Base-by-base conservation (phyloP, 2,329 filamentous ascomycete species). In the Pseudocercospora crystallina region DNA sequence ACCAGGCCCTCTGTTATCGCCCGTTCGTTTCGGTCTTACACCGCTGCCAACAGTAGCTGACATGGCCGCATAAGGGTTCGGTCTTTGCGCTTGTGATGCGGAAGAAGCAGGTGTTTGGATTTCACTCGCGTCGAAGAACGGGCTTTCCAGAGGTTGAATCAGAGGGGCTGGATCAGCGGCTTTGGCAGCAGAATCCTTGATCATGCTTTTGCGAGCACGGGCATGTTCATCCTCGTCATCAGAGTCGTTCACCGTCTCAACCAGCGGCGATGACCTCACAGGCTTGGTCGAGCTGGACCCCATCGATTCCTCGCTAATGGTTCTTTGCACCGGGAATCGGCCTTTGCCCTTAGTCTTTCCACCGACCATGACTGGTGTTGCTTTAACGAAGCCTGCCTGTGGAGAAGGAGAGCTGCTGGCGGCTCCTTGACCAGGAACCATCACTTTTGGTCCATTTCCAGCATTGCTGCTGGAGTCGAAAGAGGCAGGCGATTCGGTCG, bases 341-440 rank as follows among this genome's bases (percentile, higher is more conserved):
- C 61, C 62, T 48, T 67, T 66, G 51, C 53, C 44, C 43, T 64
- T 61, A 52, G 71, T 72, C 20, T 26, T 26, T 10, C 30, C 36
- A 30, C 67, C 71, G 43, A 78, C 71, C 38, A 71, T 75, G 45
- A 78, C 67, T 8, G 74, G 70, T 43, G 68, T 72, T n/a, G 75
- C 72, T 43, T 72, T 73, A 35, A 69, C 74, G 14, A 73, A 69
- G 7, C 45, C 47, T n/a, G 39, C 47, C 65, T 10, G 69, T 68
- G 54, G 68, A 64, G 44, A 65, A 29, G 43, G 61, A 2, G 70
- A 67, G 51, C 68, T 69, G 26, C 61, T 48, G 9, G 61, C 58
- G 5, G 64, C 57, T 3, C 40, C 39, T 43, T 63, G 53, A 13
- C 61, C 61, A 11, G 73, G 73, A 65, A 76, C 74, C 58, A 75